Percentiles rank a stretch among this genome's conserved stretches.
phyloP scores from a whole-genome alignment of 2,329 filamentous ascomycete genomes.

The Pseudopithomyces chartarum region DNA sequence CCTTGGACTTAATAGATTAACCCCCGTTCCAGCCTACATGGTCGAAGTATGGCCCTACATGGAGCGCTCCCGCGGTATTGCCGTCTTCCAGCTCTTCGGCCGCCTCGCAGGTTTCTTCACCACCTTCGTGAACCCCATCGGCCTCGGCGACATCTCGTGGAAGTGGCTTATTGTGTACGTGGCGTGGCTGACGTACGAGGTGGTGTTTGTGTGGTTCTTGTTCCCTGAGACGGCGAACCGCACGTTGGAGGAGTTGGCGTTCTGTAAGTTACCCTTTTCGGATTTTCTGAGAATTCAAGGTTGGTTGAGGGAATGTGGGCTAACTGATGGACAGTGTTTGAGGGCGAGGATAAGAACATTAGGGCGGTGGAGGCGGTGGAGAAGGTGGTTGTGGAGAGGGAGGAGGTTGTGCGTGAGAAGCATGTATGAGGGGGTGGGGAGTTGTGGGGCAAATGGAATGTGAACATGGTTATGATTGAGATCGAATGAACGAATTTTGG shows the following conservation, averaged over 20 bases:
- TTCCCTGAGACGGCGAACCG: slow-evolving; percentile 71
- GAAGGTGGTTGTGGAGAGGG: slow-evolving; percentile 22
- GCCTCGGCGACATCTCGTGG: slow-evolving; percentile 65
- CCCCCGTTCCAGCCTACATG: slow-evolving; percentile 53
- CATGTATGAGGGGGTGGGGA: slow-evolving; percentile 9
- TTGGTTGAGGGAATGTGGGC: not conserved
- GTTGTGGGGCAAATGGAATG: not conserved
- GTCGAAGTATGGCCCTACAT: slow-evolving; percentile 54
- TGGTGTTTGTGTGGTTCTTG: slow-evolving; percentile 67
- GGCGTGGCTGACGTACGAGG: slow-evolving; percentile 62
- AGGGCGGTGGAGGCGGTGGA: slow-evolving; percentile 22
- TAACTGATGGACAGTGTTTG: slow-evolving; percentile 22
- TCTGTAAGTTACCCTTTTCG: slow-evolving; percentile 20
- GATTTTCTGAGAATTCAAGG: no score
- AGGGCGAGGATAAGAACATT: slow-evolving; percentile 21
- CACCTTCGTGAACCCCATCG: slow-evolving; percentile 64
- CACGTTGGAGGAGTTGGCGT: slow-evolving; percentile 69
- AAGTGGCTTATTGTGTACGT: slow-evolving; percentile 66
- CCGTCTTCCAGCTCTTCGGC: slow-evolving; percentile 64
- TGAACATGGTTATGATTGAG: no score
- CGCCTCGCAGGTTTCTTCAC: slow-evolving; percentile 64
- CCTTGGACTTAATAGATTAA: not conserved
- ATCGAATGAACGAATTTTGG: no score
- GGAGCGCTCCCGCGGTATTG: slow-evolving; percentile 52
- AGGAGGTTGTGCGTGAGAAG: slow-evolving; percentile 13